Evolutionary conservation across 2,329 filamentous ascomycete genomes (phyloP), one percentile per base, ranked within the genome.

Genomic region (Trichoderma sp.): DNA sequence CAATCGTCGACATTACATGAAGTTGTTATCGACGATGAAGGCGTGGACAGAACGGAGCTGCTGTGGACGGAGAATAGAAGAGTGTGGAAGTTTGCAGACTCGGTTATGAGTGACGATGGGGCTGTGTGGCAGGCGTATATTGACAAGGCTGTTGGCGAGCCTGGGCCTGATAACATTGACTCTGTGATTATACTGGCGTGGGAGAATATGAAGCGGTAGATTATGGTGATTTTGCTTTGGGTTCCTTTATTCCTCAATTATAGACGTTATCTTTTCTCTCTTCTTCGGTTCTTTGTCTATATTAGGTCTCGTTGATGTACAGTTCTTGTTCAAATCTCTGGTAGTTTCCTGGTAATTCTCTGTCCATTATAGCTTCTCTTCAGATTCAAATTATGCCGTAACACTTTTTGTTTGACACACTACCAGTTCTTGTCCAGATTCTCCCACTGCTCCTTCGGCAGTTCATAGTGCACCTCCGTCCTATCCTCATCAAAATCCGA

Each of bases 91-190:
- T 72, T 85, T 67, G 68, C 83, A 53, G 82, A 85, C 72, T 77
- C 81, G 13, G 75, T 75, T 4, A 72, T 76, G 1, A 77, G 76
- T 3, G 71, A 76, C 1, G 72, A 77, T 21, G 81, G 82, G 10
- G 76, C 78, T 53, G 80, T 85, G 2, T 82, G 82, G 82, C 83
- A 85, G 76, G 82, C 81, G 0, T 85, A 85, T 55, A 74, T 83
- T 21, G 83, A 81, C 64, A 76, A 68, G 43, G 75, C 74, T 65
- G 47, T 67, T 21, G 70, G 55, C 5, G 64, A 14, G 37, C 75
- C 75, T 53, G 75, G 75, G 33, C 70, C 71, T 6, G 73, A 76
- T 6, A 74, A 77, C 35, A 72, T 77, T 2, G 81, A 83, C 68
- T 83, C 81, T 27, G 74, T 82, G 5, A 78, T 83, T 71, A 75